Evolutionary conservation across 169 alveolate species (phyloP).

Genomic region (Eimeria necatrix): DNA sequence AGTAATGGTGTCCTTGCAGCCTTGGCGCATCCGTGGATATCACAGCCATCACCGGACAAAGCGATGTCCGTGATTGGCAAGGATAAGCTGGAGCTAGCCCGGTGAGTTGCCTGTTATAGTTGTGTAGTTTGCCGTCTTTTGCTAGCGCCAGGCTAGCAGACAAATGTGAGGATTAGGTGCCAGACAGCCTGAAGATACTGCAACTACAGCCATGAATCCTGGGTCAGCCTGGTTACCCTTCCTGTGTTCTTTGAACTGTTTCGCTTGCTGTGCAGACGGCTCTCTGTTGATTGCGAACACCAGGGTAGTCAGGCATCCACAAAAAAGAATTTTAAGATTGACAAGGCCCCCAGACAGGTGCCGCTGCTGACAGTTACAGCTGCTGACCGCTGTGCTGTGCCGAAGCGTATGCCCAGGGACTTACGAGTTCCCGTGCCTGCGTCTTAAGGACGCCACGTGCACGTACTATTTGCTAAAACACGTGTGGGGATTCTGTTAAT

Average conservation of each 20-base stretch:
- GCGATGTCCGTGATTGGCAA: constrained; percentile 74
- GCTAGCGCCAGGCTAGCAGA: constrained; percentile 66
- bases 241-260: too few relatives aligned
- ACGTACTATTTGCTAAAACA: too few relatives aligned
- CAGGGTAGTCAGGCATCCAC: constrained; percentile 59
- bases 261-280: constrained; percentile 47
- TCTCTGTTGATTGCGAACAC: constrained; percentile 79
- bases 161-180: too few relatives aligned
- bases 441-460: too few relatives aligned
- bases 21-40: constrained; percentile 79
- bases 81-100: constrained; percentile 73
- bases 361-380: background rate
- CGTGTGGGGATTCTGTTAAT: too few relatives aligned
- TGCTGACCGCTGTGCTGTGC: too few relatives aligned
- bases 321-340: constrained; percentile 34
- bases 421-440: too few relatives aligned
- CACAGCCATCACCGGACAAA: constrained; percentile 57
- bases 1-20: constrained; percentile 51
- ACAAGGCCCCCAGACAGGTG: constrained; percentile 43
- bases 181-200: too few relatives aligned
- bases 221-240: too few relatives aligned
- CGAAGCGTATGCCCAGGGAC: too few relatives aligned
- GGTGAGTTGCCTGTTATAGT: constrained; percentile 17
- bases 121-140: constrained; percentile 65
- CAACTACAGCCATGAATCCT: too few relatives aligned